Base-by-base conservation (phyloP, 1,284 basidiomycete species). In the Moniliella sp. region DNA sequence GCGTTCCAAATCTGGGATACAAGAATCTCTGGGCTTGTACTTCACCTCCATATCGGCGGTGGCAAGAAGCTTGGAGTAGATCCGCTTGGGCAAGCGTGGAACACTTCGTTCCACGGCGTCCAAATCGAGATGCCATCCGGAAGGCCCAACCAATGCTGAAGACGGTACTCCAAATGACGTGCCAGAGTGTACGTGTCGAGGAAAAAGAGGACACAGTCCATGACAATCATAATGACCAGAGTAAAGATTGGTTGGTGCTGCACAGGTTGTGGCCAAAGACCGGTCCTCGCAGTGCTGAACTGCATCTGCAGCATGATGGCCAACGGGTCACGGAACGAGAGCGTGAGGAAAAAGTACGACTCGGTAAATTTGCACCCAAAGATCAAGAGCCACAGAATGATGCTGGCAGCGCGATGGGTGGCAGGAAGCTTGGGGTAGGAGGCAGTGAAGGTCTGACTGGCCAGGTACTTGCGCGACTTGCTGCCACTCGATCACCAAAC, bases 1-100 rank as follows among this genome's bases (percentile, higher is more conserved):
- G 56, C 56, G 37, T 59, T 59, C 56, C 56, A 59, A 17, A 59
- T 54, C 42, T 59, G 56, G 31, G 56, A 59, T 11, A 59, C 56
- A 34, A 59, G 48, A 25, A 59, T 54, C 45, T 59, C 57, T 32
- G 56, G 56, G 55, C 47, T 46, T 59, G 57, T 48, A 57, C 57
- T 59, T 59, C 43, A 59, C 49, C 42, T 59, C 56, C 56, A 59
- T 59, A 33, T 59, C 56, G 26, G 52, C 48, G 19, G 56, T 59
- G 15, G 56, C 56, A 25, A 59, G 46, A 26, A 59, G 43, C 46
- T 59, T 59, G 27, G 54, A 50, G 45, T 59, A 59, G 43, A 59
- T 57, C 23, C 56, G 56, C 48, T 59, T 59, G 15, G 56, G 56
- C 38, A 59, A 37, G 14, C 54, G 51, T 57, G 54, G 54, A 56